Conservation (phyloP, 2,329 filamentous ascomycete genomes). For the Cytospora mali region DNA sequence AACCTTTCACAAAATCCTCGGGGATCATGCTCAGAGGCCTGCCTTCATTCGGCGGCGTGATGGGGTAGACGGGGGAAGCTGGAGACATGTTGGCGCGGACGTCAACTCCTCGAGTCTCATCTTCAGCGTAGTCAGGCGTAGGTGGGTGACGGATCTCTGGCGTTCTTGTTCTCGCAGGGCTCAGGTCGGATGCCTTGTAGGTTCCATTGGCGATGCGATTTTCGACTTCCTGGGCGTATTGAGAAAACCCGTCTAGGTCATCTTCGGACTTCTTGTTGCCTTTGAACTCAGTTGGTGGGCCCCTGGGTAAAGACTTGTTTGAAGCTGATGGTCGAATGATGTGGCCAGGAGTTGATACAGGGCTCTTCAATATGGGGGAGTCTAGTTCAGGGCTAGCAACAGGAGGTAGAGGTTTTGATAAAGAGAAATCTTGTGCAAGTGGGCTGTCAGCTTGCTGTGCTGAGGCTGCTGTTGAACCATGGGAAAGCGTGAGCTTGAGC, state of each 20-base stretch:
- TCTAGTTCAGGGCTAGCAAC: constrained; percentile 7
- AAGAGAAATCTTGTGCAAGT: constrained; percentile 30
- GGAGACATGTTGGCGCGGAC: constrained; percentile 42
- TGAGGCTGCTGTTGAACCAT: constrained; percentile 52
- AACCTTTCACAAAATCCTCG: constrained; percentile 20
- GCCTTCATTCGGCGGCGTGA: constrained; percentile 38
- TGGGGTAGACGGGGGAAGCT: constrained; percentile 49
- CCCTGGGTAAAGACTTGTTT: constrained; percentile 27
- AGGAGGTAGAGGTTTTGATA: constrained; percentile 29
- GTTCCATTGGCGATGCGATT: constrained; percentile 19
- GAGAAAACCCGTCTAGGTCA: constrained; percentile 20
- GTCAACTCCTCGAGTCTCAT: constrained; percentile 31
- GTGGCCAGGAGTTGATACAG: constrained; percentile 34
- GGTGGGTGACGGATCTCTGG: constrained; percentile 43
- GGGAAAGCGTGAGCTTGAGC: constrained; percentile 51
- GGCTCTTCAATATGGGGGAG: constrained; percentile 27
- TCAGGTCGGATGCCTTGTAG: constrained; percentile 21
- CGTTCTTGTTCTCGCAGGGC: constrained; percentile 11
- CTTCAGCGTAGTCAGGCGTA: constrained; percentile 52
- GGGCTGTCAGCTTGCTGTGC: constrained; percentile 26
- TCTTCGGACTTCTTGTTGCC: constrained; percentile 25
- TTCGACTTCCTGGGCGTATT: constrained; percentile 27
- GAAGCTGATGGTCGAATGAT: constrained; percentile 37
- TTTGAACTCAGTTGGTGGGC: constrained; percentile 31
- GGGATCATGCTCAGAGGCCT: constrained; percentile 25